Conservation (phyloP, 805 yeast species). For the Suhomyces emberorum region DNA sequence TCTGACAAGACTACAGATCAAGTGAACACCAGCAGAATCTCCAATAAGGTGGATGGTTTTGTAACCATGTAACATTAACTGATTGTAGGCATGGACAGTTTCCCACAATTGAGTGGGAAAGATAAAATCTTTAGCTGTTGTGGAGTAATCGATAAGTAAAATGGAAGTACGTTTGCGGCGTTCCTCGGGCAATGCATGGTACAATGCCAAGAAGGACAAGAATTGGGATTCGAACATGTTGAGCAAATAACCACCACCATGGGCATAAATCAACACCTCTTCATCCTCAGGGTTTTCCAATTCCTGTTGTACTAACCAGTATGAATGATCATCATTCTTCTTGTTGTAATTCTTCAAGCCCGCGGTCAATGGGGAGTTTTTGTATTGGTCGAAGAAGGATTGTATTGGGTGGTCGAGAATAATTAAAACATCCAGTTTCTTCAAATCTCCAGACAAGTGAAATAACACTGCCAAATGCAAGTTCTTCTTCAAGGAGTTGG, state of each 20-base stretch:
- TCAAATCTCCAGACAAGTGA: conserved; percentile 23
- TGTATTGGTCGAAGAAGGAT: conserved; percentile 13
- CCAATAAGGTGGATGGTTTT: conserved; percentile 16
- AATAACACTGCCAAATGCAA: conserved; percentile 23
- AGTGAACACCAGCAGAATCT: conserved; percentile 20
- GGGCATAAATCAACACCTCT: conserved; percentile 20
- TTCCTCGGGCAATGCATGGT: conserved; percentile 17
- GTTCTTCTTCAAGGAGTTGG: conserved; percentile 27
- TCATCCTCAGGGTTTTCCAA: conserved; percentile 7
- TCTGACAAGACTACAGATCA: conserved; percentile 13
- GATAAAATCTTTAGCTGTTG: conserved; percentile 16
- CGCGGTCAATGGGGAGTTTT: conserved; percentile 9
- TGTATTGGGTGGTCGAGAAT: conserved; percentile 22
- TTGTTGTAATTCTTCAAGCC: conserved; percentile 13
- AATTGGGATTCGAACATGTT: conserved; percentile 21
- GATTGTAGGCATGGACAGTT: conserved; percentile 13
- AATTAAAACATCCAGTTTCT: conserved; percentile 19
- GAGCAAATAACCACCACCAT: conserved; percentile 27
- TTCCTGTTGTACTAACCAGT: conserved; percentile 14
- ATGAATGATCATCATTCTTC: conserved; percentile 9
- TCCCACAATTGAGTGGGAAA: conserved; percentile 27
- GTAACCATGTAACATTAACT: conserved; percentile 14
- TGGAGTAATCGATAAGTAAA: conserved; percentile 21
- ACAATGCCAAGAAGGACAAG: conserved; percentile 21
- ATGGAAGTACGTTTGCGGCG: conserved; percentile 15